Base-by-base conservation (phyloP, 106 monocot genomes). In the Dioscorea zingiberensis region DNA sequence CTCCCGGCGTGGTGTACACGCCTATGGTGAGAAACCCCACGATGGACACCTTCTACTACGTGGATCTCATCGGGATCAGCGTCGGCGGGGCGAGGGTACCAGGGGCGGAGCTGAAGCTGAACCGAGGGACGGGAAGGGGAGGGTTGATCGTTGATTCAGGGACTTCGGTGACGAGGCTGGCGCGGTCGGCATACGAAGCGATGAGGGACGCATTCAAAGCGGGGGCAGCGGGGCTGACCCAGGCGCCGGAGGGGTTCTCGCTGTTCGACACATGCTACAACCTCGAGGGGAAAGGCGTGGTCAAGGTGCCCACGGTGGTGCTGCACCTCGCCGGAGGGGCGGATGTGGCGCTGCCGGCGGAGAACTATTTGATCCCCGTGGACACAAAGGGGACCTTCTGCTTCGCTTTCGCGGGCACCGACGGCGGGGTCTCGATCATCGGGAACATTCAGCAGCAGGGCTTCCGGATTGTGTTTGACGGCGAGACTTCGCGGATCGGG, bases 131-230 rank as follows among this genome's bases (percentile, higher is more conserved):
- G 0, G 89, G 93, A 8, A 57, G 72, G 19, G 89, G 93, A 13
- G 89, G 89, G 11, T 89, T 94, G 64, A 89, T 94, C 26, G 82
- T 94, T 4, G 89, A 94, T 69, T 94, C 93, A 29, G 93, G 93
- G 27, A 89, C 93, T 10, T 86, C 89, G 44, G 86, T 94, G 15
- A 89, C 89, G 12, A 57, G 89, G 56, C 83, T 94, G 17, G 65
- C 83, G 15, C 59, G 84, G 47, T 69, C 74, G 0, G 78, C 76
- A 10, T 93, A 93, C 74, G 66, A 25, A 21, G 83, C 93, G 21
- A 28, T 93, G 54, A 77, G 93, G 18, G 81, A 89, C 64, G 89
- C 86, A 23, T 94, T 94, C 79, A 68, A 61, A 55, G 76, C 76
- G 8, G 76, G 74, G 2, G 74, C 89, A 47, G 54, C 64, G 13